phyloP scores from a whole-genome alignment of 768 basidiomycete genomes.

The Dacryopinax primogenitus region DNA sequence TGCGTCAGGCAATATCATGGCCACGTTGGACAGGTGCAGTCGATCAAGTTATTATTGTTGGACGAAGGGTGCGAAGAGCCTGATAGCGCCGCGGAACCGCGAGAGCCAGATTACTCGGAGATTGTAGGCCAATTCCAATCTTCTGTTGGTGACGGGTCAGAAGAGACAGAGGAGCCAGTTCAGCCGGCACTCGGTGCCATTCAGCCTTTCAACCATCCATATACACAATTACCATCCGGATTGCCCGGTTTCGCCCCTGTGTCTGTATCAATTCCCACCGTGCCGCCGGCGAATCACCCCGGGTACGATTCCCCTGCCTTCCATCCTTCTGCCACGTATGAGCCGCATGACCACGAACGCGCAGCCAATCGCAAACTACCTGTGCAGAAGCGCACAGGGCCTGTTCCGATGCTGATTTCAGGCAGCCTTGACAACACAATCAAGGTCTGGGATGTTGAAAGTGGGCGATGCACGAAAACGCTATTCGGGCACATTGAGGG shows the following conservation, averaged over 20 bases:
- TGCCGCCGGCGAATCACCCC: conserved; percentile 14
- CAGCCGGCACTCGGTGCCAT: background rate
- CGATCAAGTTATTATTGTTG: conserved; percentile 62
- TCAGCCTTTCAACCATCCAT: conserved; percentile 4
- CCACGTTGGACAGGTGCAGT: conserved; percentile 92
- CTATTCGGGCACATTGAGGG: conserved; percentile 98
- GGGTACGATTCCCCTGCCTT: conserved; percentile 8
- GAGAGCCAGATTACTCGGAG: conserved; percentile 6
- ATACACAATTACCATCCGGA: conserved; percentile 12
- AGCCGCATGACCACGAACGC: conserved; percentile 16
- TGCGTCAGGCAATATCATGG: conserved; percentile 78
- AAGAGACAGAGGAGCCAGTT: background rate
- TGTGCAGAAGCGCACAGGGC: conserved; percentile 18
- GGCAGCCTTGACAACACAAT: conserved; percentile 91
- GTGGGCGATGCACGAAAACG: conserved; percentile 61
- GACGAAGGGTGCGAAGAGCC: conserved; percentile 36
- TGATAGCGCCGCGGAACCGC: conserved; percentile 19
- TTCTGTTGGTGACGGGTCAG: background rate
- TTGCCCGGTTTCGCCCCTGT: conserved; percentile 17
- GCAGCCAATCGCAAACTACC: background rate
- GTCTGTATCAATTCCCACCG: conserved; percentile 16
- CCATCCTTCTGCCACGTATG: conserved; percentile 8
- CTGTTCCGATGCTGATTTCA: conserved; percentile 65
- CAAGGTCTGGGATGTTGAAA: conserved; percentile 89
- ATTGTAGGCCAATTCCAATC: background rate